These are phyloP conservation scores for Colletotrichum sp. DNA, from an alignment of 2,329 filamentous ascomycete species.

Conservation along the genomic window DNA sequence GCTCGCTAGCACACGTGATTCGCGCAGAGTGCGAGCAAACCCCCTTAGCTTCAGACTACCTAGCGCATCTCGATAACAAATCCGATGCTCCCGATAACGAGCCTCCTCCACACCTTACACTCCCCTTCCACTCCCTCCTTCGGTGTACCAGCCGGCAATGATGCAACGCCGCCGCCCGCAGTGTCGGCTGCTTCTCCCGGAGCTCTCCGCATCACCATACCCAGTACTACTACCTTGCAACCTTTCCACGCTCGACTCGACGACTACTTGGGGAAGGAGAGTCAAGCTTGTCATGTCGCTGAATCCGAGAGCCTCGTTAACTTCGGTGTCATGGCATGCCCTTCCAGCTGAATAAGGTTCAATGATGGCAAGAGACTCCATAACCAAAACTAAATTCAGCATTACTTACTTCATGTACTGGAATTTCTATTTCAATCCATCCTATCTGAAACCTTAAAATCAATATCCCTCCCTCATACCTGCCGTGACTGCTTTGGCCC, in stretches of 20 bases:
- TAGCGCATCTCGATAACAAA: slow-evolving; percentile 6
- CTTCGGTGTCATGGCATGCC: not conserved
- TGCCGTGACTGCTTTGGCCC: not conserved
- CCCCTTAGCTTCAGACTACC: not conserved
- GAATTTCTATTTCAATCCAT: not conserved
- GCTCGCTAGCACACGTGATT: slow-evolving; percentile 7
- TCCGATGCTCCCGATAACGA: not conserved
- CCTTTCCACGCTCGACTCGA: not conserved
- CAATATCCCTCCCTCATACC: not conserved
- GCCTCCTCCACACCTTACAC: not conserved
- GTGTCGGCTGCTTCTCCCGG: not conserved
- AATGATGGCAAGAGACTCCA: not conserved
- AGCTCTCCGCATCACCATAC: not conserved
- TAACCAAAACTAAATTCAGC: not conserved
- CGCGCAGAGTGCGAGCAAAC: not conserved
- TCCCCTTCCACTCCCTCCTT: not conserved
- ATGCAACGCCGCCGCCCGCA: not conserved
- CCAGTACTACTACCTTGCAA: not conserved
- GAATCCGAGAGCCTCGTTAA: not conserved
- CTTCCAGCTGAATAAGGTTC: not conserved
- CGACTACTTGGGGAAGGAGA: not conserved
- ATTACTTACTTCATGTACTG: not conserved
- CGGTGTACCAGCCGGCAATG: not conserved
- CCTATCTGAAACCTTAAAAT: not conserved
- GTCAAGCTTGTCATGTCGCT: not conserved